Evolutionary conservation across 2,329 filamentous ascomycete genomes (phyloP).

Genomic region (Diplodia intermedia): DNA sequence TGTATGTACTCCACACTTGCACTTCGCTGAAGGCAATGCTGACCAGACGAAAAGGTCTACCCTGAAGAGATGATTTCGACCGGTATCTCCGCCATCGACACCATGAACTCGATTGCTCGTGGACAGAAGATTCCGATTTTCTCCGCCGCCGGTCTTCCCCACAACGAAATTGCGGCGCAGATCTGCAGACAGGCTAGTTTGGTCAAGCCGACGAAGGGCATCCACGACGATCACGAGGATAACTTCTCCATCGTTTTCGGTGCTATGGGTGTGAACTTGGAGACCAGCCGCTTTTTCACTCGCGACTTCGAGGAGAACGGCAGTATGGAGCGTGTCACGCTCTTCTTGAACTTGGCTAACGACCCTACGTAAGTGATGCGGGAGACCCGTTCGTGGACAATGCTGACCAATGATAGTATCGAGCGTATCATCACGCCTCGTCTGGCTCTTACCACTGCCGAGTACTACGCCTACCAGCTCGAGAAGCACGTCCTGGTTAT

Average conservation of each 20-base stretch:
- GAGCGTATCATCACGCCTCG: slow-evolving; percentile 99
- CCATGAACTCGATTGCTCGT: slow-evolving; percentile 91
- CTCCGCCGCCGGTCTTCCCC: slow-evolving; percentile 95
- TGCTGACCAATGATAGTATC: slow-evolving; percentile 66
- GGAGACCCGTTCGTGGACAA: slow-evolving; percentile 16
- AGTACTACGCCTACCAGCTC: slow-evolving; percentile 99
- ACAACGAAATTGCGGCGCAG: slow-evolving; percentile 99
- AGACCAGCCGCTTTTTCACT: slow-evolving; percentile 98
- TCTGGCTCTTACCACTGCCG: slow-evolving; percentile 95
- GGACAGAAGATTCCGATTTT: slow-evolving; percentile 99
- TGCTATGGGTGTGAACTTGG: slow-evolving; percentile 99
- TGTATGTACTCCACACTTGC: slow-evolving; percentile 62
- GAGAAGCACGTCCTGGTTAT: slow-evolving; percentile 99
- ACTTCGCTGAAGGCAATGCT: slow-evolving; percentile 32
- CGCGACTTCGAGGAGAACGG: slow-evolving; percentile 99
- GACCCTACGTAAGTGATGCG: slow-evolving; percentile 82
- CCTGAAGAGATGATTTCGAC: slow-evolving; percentile 99
- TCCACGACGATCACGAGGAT: slow-evolving; percentile 96
- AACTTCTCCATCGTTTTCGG: slow-evolving; percentile 99
- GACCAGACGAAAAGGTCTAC: slow-evolving; percentile 71
- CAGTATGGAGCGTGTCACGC: slow-evolving; percentile 92
- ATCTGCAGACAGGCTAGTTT: slow-evolving; percentile 97
- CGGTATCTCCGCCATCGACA: slow-evolving; percentile 98
- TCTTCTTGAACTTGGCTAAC: slow-evolving; percentile 99
- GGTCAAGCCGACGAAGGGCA: slow-evolving; percentile 92